Percentiles rank a stretch among this genome's conserved stretches.
These are phyloP conservation scores for Puccinia horiana DNA, from an alignment of 1,284 basidiomycete species.

Conservation along the genomic window DNA sequence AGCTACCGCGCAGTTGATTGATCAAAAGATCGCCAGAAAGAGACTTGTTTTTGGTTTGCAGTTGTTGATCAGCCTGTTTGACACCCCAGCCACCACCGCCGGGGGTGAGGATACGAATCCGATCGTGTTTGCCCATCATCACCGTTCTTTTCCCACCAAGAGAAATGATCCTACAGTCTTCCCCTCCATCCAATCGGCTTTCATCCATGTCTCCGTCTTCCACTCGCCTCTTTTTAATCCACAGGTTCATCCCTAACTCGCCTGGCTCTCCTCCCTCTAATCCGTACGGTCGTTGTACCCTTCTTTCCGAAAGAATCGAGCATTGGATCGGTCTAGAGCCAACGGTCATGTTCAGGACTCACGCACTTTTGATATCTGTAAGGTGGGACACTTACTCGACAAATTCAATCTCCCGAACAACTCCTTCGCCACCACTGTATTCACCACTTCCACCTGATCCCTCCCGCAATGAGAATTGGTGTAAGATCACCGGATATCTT, in stretches of 20 bases:
- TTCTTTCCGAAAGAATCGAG: conserved; percentile 80
- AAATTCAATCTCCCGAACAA: conserved; percentile 83
- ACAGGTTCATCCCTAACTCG: conserved; percentile 77
- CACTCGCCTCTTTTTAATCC: conserved; percentile 71
- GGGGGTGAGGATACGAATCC: conserved; percentile 79
- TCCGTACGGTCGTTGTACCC: conserved; percentile 86
- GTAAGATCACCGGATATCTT: conserved; percentile 81
- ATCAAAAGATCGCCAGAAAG: background rate
- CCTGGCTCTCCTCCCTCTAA: conserved; percentile 80
- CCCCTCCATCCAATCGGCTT: conserved; percentile 52
- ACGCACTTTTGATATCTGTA: background rate
- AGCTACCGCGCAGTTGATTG: conserved; percentile 17
- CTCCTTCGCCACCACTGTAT: conserved; percentile 83
- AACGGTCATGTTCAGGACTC: background rate
- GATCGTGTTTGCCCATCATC: conserved; percentile 80
- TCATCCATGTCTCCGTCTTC: conserved; percentile 60
- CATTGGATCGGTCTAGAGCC: conserved; percentile 69
- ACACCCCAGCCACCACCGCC: conserved; percentile 88
- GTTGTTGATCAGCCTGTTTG: conserved; percentile 11
- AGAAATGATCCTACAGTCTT: conserved; percentile 70
- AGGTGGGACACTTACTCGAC: conserved; percentile 62
- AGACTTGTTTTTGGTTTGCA: background rate
- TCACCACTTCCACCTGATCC: conserved; percentile 76
- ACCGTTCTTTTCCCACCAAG: conserved; percentile 88
- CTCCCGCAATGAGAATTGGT: conserved; percentile 74